Percentiles rank a stretch among this genome's conserved stretches.
phyloP scores from a whole-genome alignment of 2,329 filamentous ascomycete species.

The Paecilomyces variotii region DNA sequence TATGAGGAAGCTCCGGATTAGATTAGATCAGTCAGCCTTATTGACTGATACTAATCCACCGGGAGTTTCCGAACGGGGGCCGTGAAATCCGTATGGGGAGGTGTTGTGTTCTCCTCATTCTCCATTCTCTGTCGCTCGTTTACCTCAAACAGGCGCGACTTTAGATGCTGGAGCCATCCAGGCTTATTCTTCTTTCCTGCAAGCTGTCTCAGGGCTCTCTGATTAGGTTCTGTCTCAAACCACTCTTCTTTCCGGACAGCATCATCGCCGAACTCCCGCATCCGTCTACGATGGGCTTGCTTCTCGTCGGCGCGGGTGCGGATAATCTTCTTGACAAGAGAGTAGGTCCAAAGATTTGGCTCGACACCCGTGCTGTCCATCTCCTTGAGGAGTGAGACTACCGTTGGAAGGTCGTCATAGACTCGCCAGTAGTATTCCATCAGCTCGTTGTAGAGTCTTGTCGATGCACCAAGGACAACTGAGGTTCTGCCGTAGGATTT shows the following conservation, averaged over 20 bases:
- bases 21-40: not conserved
- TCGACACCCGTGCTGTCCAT: slow-evolving; percentile 38
- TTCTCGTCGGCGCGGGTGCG: slow-evolving; percentile 15
- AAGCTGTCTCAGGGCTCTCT: slow-evolving; percentile 19
- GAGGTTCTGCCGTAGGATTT: slow-evolving; percentile 33
- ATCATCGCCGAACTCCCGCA: not conserved
- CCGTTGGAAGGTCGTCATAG: slow-evolving; percentile 31
- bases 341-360: slow-evolving; percentile 25
- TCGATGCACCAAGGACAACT: slow-evolving; percentile 35
- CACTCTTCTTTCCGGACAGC: slow-evolving; percentile 13
- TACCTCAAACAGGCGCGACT: slow-evolving; percentile 8
- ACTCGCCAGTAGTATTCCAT: slow-evolving; percentile 36
- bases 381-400: slow-evolving; percentile 33
- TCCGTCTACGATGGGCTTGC: slow-evolving; percentile 8
- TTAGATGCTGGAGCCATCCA: slow-evolving; percentile 19
- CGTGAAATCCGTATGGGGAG: not conserved
- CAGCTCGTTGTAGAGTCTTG: slow-evolving; percentile 37
- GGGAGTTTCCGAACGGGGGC: not conserved
- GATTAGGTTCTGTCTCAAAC: slow-evolving; percentile 26
- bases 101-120: not conserved
- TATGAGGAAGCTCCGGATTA: not conserved
- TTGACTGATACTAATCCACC: not conserved
- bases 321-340: slow-evolving; percentile 23
- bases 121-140: slow-evolving; percentile 3
- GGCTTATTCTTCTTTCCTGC: slow-evolving; percentile 7